Percentiles rank a stretch among this genome's conserved stretches.
These are phyloP conservation scores for Naegleria gruberi DNA, from an alignment of 208 protist species.

Conservation along the genomic window DNA sequence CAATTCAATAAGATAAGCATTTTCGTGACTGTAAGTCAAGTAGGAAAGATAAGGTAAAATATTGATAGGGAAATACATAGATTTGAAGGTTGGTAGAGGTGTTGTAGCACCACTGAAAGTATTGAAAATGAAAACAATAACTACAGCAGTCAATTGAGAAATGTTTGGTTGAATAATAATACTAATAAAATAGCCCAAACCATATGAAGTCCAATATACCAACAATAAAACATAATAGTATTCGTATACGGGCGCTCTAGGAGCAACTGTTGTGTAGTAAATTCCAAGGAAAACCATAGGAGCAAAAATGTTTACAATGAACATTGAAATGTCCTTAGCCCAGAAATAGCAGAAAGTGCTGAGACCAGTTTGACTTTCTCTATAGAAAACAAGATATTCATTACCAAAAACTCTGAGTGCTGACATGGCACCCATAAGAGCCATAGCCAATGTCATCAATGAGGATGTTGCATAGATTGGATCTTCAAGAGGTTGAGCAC, in stretches of 20 bases:
- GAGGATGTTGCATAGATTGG: not conserved
- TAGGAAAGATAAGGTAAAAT: not conserved
- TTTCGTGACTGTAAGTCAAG: not conserved
- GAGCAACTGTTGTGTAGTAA: not conserved
- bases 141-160: constrained; percentile 1
- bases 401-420: not conserved
- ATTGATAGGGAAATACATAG: not conserved
- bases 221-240: not conserved
- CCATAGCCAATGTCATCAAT: not conserved
- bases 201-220: constrained; percentile 4
- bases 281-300: not conserved
- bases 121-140: constrained; percentile 8
- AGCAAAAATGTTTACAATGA: not conserved
- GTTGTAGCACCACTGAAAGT: not conserved
- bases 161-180: not conserved
- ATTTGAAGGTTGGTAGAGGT: not conserved
- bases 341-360: not conserved
- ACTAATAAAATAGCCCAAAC: not conserved
- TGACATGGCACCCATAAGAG: not conserved
- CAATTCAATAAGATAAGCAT: not conserved
- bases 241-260: not conserved
- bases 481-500: not conserved
- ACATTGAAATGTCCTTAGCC: not conserved
- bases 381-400: not conserved
- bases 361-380: not conserved